These are phyloP conservation scores for Sclerotinia trifoliorum DNA, from an alignment of 2,329 filamentous ascomycete genomes.

Conservation along the genomic window DNA sequence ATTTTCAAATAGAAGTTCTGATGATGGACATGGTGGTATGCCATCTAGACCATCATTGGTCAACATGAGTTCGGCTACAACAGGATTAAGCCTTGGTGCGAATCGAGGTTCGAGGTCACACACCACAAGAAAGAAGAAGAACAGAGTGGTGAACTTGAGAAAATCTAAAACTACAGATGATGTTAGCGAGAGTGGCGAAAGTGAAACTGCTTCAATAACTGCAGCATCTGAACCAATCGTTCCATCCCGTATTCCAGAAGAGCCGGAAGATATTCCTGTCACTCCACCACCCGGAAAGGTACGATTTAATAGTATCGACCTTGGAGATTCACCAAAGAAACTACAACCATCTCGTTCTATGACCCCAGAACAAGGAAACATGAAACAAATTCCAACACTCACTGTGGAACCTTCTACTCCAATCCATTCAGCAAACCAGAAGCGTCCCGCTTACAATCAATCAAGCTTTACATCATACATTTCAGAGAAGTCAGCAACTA, in stretches of 20 bases:
- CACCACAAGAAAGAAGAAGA: slow-evolving; percentile 75
- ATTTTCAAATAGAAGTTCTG: slow-evolving; percentile 66
- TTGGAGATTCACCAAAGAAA: slow-evolving; percentile 42
- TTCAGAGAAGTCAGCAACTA: slow-evolving; percentile 28
- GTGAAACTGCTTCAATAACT: slow-evolving; percentile 51
- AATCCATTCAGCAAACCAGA: slow-evolving; percentile 27
- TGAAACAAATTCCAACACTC: slow-evolving; percentile 9
- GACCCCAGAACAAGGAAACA: slow-evolving; percentile 28
- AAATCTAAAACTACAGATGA: slow-evolving; percentile 52
- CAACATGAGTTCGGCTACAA: slow-evolving; percentile 59
- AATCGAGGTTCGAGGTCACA: slow-evolving; percentile 54
- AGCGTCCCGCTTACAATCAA: slow-evolving; percentile 23
- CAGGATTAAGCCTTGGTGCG: slow-evolving; percentile 62
- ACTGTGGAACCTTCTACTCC: slow-evolving; percentile 25
- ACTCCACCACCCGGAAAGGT: slow-evolving; percentile 47
- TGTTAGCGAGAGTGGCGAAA: slow-evolving; percentile 42
- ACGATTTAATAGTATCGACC: slow-evolving; percentile 41
- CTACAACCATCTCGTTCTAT: slow-evolving; percentile 16
- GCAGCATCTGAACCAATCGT: slow-evolving; percentile 62
- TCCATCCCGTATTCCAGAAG: slow-evolving; percentile 57
- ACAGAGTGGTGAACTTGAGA: slow-evolving; percentile 77
- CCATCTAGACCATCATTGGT: slow-evolving; percentile 68
- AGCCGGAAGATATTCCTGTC: slow-evolving; percentile 55
- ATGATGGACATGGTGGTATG: slow-evolving; percentile 51
- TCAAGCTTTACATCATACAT: slow-evolving; percentile 26